A percentile compares a stretch with the other conserved stretches of the same genome.
Conservation (phyloP, 169 alveolate genomes). For the Babesia divergens region DNA sequence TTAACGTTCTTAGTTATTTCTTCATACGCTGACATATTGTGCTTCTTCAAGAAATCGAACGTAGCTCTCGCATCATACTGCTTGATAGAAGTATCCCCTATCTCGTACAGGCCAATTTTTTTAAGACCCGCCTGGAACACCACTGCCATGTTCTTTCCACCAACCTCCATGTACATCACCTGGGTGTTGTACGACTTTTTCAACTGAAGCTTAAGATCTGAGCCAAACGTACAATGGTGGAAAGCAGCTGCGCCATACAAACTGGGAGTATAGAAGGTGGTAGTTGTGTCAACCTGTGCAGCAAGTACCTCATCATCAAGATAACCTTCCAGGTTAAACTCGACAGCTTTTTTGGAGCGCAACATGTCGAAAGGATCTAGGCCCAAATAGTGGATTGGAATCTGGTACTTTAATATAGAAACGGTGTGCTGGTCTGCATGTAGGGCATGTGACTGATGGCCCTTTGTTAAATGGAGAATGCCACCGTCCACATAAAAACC, state of each 20-base stretch:
- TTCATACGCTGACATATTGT: background rate
- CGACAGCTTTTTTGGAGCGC: background rate
- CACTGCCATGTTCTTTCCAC: background rate
- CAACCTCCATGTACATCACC: constrained; percentile 23
- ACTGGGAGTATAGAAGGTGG: constrained; percentile 29
- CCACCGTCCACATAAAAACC: background rate
- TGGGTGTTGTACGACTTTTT: constrained; percentile 27
- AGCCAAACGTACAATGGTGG: background rate
- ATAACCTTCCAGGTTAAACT: background rate
- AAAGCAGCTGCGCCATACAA: background rate
- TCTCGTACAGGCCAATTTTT: constrained; percentile 1
- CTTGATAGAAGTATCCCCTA: background rate
- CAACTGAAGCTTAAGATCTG: background rate
- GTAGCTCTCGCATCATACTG: background rate
- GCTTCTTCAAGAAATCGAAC: background rate
- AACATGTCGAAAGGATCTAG: background rate
- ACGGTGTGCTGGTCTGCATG: constrained; percentile 7
- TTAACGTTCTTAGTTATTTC: background rate
- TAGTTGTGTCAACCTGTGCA: constrained; percentile 19
- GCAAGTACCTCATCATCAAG: constrained; percentile 10
- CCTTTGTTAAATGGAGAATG: background rate
- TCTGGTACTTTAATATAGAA: background rate
- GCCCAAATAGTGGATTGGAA: constrained; percentile 1
- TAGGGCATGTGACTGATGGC: background rate
- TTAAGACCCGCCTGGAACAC: background rate